phyloP scores from a whole-genome alignment of 257 asterid genomes.

The Coffea eugenioides region DNA sequence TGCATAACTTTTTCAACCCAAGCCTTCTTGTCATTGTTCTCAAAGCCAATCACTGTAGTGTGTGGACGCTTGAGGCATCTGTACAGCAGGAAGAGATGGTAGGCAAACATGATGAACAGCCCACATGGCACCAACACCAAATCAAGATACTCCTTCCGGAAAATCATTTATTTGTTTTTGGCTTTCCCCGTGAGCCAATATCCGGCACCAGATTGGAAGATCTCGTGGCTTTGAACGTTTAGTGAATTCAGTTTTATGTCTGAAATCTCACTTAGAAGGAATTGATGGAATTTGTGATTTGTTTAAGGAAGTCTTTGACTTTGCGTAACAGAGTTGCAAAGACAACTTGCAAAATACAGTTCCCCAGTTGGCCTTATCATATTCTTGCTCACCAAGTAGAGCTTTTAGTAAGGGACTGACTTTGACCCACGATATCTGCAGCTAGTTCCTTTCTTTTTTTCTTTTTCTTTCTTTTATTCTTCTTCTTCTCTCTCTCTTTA shows the following conservation, averaged over 20 bases:
- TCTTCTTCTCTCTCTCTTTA: too few species aligned
- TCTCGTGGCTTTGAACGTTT: neutral
- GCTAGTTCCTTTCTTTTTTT: neutral
- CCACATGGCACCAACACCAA: slow-evolving; percentile 56
- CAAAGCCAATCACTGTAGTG: slow-evolving; percentile 67
- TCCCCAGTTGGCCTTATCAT: neutral
- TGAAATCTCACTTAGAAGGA: neutral
- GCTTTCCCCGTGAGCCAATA: neutral
- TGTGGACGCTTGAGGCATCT: slow-evolving; percentile 66
- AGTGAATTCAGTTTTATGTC: neutral
- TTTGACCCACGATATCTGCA: neutral
- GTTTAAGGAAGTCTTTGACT: slow-evolving; percentile 2
- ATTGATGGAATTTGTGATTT: neutral
- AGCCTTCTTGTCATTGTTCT: slow-evolving; percentile 54
- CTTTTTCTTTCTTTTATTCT: too few species aligned
- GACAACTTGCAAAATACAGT: neutral
- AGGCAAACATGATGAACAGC: slow-evolving; percentile 45
- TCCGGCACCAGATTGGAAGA: neutral
- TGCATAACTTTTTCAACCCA: slow-evolving; percentile 68
- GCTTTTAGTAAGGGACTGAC: neutral
- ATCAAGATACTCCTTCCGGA: slow-evolving; percentile 53
- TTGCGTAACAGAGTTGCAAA: slow-evolving; percentile 10
- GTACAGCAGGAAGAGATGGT: slow-evolving; percentile 56
- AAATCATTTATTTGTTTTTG: slow-evolving; percentile 20
- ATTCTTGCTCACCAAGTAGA: neutral